Evolutionary conservation across 805 yeast genomes (phyloP), one percentile per base, ranked within the genome.

Genomic region (Wickerhamiella parazyma): DNA sequence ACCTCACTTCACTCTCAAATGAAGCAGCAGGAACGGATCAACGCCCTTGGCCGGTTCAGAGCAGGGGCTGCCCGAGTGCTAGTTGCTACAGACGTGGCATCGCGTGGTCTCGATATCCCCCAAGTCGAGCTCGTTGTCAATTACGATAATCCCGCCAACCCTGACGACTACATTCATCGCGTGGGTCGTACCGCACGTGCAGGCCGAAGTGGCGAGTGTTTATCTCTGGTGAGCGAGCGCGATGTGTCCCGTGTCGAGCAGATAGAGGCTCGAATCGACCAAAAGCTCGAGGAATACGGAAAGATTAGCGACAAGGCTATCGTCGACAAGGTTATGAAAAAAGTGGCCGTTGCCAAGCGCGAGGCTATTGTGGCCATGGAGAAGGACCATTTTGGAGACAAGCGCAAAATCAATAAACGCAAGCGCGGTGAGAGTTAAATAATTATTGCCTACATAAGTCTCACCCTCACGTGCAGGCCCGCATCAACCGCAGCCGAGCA

Each of bases 171-270:
- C 55, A 86, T 91, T 43, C 98, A 91, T 64, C 71, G 98, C 61
- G 94, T 89, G 9, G 98, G 98, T 67, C 83, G 98, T 75, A 89
- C 98, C 10, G 98, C 97, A 8, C 81, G 98, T 72, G 97, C 97
- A 2, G 97, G 97, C 2, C 71, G 94, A 53, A 64, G 67, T 41
- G 98, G 98, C 64, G 84, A 76, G 49, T 73, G 94, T 6, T 67
- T 91, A 1, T 75, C 91, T 11, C 70, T 91, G 46, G 80, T 91
- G 3, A 75, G 94, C 1, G 95, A 87, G 54, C 75, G 80, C 47
- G 98, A 89, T 58, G 78, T 91, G 11, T 71, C 69, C 20, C 71
- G 97, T 54, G 71, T 91, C 5, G 72, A 80, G 48, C 78, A 89
- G 6, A 89, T 91, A 43, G 98, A 91, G 59, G 84, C 76, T 44